Evolutionary conservation across 2,329 filamentous ascomycete species (phyloP), one percentile per base, ranked within the genome.

Genomic region (Fusarium sp.): DNA sequence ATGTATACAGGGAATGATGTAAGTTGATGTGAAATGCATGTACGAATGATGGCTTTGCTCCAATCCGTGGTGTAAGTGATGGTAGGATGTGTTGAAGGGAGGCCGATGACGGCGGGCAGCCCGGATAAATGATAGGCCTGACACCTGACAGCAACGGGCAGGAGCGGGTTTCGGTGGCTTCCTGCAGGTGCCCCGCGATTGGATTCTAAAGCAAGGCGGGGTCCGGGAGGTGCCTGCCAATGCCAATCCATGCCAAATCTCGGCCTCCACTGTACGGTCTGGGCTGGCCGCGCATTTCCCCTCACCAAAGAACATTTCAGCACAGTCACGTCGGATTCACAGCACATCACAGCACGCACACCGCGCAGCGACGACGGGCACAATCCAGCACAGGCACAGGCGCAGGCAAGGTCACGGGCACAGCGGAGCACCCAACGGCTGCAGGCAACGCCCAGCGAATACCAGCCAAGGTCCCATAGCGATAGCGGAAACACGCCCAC

Each of bases 221-320:
- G 46, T 51, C 11, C 53, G 33, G 31, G 29, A 56, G 20, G 53
- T 44, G 22, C 42, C 60, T 62, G 20, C 59, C 51, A 63, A 64
- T 40, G 56, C 69, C 9, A 46, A 67, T 59, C 42, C 51, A 49
- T 64, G 55, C 57, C 46, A 53, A 74, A 62, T 57, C 60, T 46
- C 61, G 38, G 27, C 56, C 72, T 75, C 35, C 74, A 53, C 49
- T 51, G 24, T 6, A 27, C 10, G 49, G 27, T 17, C 17, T 51
- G 46, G 46, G 16, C 49, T 71, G 73, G 73, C 78, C 80, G 76
- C 77, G 78, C 78, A 80, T 77, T 79, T 81, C 78, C 79, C 78
- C 79, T 81, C 79, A 79, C 77, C 75, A 68, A 76, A 75, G 83
- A 81, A 85, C 80, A 84, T 84, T 82, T 85, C 83, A 85, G 83